Evolutionary conservation across 352 stramenopile genomes (phyloP).

Genomic region (Phytopythium vexans): DNA sequence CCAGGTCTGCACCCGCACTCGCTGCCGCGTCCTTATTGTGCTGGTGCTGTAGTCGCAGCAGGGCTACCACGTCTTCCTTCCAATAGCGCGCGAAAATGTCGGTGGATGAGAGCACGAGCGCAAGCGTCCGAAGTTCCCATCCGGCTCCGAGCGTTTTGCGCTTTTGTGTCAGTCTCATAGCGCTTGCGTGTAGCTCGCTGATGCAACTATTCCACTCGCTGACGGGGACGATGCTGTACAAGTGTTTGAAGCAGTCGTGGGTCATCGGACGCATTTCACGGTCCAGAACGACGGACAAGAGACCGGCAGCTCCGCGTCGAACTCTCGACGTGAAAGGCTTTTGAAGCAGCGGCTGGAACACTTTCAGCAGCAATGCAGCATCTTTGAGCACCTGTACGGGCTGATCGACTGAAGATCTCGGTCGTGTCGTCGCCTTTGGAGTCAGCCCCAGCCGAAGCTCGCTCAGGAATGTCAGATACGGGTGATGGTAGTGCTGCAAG

Average conservation of each 20-base stretch:
- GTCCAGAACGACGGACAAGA: slow-evolving; percentile 36
- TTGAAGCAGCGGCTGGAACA: slow-evolving; percentile 38
- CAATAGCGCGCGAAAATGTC: slow-evolving; percentile 75
- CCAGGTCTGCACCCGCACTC: slow-evolving; percentile 3
- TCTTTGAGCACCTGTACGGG: slow-evolving; percentile 28
- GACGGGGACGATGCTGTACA: slow-evolving; percentile 22
- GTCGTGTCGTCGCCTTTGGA: neutral
- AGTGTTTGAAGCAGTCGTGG: slow-evolving; percentile 7
- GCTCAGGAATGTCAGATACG: slow-evolving; percentile 35
- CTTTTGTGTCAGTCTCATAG: slow-evolving; percentile 40
- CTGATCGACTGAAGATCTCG: too few species aligned
- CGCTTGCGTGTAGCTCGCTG: slow-evolving; percentile 52
- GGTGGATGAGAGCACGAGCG: slow-evolving; percentile 43
- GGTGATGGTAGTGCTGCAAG: slow-evolving; percentile 19
- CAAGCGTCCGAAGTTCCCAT: slow-evolving; percentile 49
- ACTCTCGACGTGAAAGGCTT: slow-evolving; percentile 54
- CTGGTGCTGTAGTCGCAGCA: slow-evolving; percentile 59
- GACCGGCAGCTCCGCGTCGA: slow-evolving; percentile 31
- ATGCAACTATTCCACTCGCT: slow-evolving; percentile 62
- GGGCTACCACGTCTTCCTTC: slow-evolving; percentile 54
- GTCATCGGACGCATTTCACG: slow-evolving; percentile 34
- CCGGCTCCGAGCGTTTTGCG: slow-evolving; percentile 35
- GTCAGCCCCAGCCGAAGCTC: slow-evolving; percentile 35
- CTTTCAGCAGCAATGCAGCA: slow-evolving; percentile 36
- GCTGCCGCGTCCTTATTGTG: slow-evolving; percentile 56